Base-by-base conservation (phyloP, 768 basidiomycete species). In the Rhodotorula diobovata region DNA sequence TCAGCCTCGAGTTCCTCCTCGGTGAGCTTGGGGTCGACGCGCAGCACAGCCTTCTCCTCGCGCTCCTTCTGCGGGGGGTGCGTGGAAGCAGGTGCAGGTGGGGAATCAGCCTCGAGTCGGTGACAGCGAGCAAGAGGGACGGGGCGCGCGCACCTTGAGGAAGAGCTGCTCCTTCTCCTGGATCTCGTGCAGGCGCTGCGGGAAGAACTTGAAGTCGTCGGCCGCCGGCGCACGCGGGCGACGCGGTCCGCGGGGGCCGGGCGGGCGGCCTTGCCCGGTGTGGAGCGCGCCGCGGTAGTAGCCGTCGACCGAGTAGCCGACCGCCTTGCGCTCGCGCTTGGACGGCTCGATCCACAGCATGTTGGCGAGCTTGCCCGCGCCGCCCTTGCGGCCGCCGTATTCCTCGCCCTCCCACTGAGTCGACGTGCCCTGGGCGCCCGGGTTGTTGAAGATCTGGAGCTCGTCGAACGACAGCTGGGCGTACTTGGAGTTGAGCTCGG, bases 131-230 rank as follows among this genome's bases (percentile, higher is more conserved):
- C 2, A 25, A 10, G 20, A 28, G 15, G 6, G 21, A 60, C 39
- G 35, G 11, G 3, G 6, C 30, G 30, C 43, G 73, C 79, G 55
- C 67, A 88, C 90, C 83, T 90, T 90, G 80, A 88, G 88, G 20
- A 88, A 90, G 0, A 88, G 88, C 30, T 89, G 82, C 80, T 97
- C 95, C 66, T 88, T 85, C 76, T 95, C 91, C 78, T 97, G 93
- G 37, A 97, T 82, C 76, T 87, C 87, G 9, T 87, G 84, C 20
- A 98, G 81, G 63, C 88, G 84, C 0, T 87, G 86, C 14, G 93
- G 90, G 83, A 91, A 97, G 84, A 99, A 98, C 78, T 99, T 95
- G 85, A 93, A 95, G 80, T 96, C 95, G 81, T 93, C 89, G 73
- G 91, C 86, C 16, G 85, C 82, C 66, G 93, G 85, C 80, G 93